These are phyloP conservation scores for Mortierella sp. DNA, from an alignment of 371 early-diverging fungal genomes.

Conservation along the genomic window DNA sequence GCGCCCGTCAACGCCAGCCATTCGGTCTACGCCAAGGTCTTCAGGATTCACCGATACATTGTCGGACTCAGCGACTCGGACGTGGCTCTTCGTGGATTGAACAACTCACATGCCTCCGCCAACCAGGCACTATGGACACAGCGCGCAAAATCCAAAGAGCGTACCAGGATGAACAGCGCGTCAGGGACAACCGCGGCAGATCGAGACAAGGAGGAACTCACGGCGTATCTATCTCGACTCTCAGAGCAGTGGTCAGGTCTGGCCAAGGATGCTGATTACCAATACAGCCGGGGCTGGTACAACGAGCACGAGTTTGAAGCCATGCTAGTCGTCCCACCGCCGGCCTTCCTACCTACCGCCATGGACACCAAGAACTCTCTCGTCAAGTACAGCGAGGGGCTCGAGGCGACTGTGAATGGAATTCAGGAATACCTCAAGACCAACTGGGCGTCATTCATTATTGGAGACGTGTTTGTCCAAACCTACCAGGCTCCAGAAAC, in stretches of 20 bases:
- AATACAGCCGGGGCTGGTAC: conserved; percentile 66
- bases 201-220: conserved; percentile 29
- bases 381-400: conserved; percentile 40
- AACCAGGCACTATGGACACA: conserved; percentile 51
- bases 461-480: conserved; percentile 52
- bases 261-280: conserved; percentile 50
- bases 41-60: conserved; percentile 74
- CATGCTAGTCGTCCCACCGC: conserved; percentile 48
- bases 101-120: conserved; percentile 47
- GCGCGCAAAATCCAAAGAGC: conserved; percentile 38
- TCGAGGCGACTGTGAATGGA: conserved; percentile 28
- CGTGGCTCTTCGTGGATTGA: conserved; percentile 66
- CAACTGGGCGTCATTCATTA: conserved; percentile 58
- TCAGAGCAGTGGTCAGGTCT: conserved; percentile 54
- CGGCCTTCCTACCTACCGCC: conserved; percentile 44
- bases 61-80: conserved; percentile 79
- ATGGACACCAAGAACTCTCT: conserved; percentile 55
- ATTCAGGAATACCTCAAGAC: conserved; percentile 40
- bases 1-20: conserved; percentile 60
- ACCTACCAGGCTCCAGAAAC: conserved; percentile 45
- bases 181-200: neutral
- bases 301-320: conserved; percentile 62
- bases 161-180: conserved; percentile 11
- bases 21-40: conserved; percentile 74
- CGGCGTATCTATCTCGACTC: conserved; percentile 37